A percentile compares a stretch with the other conserved stretches of the same genome.
Conservation (phyloP, 2,329 filamentous ascomycete genomes). For the Clarireedia hainanense region DNA sequence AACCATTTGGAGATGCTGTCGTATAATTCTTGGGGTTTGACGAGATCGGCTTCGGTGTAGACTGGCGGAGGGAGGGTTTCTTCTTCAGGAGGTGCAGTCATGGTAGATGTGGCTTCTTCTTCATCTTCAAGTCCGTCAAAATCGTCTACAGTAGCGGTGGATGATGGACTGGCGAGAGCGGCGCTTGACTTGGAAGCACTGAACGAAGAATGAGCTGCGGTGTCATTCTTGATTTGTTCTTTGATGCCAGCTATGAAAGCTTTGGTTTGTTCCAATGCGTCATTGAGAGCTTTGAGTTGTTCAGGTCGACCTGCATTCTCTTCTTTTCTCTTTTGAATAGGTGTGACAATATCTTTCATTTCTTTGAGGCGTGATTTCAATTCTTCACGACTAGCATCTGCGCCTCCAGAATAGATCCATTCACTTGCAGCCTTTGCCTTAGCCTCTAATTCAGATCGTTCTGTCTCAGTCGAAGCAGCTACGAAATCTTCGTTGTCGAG, state of each 20-base stretch:
- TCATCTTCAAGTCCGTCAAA: conserved; percentile 78
- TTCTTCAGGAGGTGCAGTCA: conserved; percentile 33
- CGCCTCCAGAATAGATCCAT: conserved; percentile 85
- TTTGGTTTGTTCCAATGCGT: conserved; percentile 62
- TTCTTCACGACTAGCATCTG: conserved; percentile 64
- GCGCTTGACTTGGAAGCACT: conserved; percentile 38
- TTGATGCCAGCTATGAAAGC: conserved; percentile 64
- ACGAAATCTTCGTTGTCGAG: conserved; percentile 71
- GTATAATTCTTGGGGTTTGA: conserved; percentile 53
- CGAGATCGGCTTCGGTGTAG: conserved; percentile 67
- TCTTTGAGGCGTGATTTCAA: conserved; percentile 70
- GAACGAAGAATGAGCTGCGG: conserved; percentile 47
- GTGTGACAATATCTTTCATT: conserved; percentile 69
- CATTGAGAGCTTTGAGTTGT: conserved; percentile 57
- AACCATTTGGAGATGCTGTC: conserved; percentile 66
- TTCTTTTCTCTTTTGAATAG: conserved; percentile 66
- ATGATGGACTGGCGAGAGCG: conserved; percentile 27
- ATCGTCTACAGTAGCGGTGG: conserved; percentile 37
- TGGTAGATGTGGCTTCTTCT: conserved; percentile 27
- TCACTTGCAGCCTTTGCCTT: conserved; percentile 66
- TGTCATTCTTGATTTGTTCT: conserved; percentile 64
- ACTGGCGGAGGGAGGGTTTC: conserved; percentile 53
- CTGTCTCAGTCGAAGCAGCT: conserved; percentile 58
- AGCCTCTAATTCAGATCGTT: conserved; percentile 59
- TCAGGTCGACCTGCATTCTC: conserved; percentile 67